Conservation (phyloP, 371 early-diverging fungal species). For the Rhizopus delemar region DNA sequence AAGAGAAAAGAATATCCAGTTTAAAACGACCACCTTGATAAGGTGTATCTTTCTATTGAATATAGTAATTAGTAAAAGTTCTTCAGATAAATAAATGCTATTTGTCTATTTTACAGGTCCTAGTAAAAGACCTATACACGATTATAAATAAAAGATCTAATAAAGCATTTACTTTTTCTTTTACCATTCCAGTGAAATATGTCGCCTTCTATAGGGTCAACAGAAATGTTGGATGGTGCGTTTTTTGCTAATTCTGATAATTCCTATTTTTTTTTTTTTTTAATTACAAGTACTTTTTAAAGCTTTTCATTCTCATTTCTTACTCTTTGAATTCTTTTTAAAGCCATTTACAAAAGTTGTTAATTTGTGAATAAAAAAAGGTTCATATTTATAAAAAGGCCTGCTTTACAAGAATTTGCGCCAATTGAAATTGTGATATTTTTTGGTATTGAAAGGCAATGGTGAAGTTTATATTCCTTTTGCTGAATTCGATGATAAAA, state of each 20-base stretch:
- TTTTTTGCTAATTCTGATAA: slow-evolving; percentile 67
- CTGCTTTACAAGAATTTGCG: neutral
- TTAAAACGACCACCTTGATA: slow-evolving; percentile 87
- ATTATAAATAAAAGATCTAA: neutral
- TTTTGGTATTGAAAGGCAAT: neutral
- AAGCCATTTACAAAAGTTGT: slow-evolving; percentile 36
- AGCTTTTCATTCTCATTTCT: neutral
- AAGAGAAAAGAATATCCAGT: slow-evolving; percentile 76
- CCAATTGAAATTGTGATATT: neutral
- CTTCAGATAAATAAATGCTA: too few relatives aligned
- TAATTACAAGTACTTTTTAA: too few relatives aligned
- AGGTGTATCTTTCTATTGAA: slow-evolving; percentile 53
- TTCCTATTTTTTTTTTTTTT: slow-evolving; percentile 50
- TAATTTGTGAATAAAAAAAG: neutral
- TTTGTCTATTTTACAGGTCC: slow-evolving; percentile 42
- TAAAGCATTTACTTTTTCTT: neutral
- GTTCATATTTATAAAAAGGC: neutral
- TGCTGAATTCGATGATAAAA: neutral
- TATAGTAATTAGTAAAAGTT: neutral
- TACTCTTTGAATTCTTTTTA: slow-evolving; percentile 53
- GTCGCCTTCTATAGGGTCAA: slow-evolving; percentile 70
- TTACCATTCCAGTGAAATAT: slow-evolving; percentile 81
- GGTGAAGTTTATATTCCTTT: too few relatives aligned
- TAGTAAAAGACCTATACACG: slow-evolving; percentile 25
- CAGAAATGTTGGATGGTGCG: slow-evolving; percentile 66